These are phyloP conservation scores for Candida anutae DNA, from an alignment of 1,139 yeast species.

Conservation along the genomic window DNA sequence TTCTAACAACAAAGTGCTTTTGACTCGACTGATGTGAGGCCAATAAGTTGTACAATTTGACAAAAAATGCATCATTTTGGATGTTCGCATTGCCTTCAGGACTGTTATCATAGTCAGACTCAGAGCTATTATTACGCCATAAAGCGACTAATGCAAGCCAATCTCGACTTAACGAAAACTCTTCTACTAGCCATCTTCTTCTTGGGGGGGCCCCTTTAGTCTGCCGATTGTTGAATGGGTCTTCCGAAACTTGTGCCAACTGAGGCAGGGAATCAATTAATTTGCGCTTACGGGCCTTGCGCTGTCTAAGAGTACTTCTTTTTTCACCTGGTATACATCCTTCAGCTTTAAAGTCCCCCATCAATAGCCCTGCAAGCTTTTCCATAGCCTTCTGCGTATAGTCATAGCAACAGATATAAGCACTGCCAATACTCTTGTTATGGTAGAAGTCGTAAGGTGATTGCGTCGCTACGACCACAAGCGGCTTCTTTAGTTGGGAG, in stretches of 20 bases:
- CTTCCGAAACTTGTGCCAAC: background rate
- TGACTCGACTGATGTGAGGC: constrained; percentile 21
- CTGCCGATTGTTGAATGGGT: constrained; percentile 1
- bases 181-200: constrained; percentile 57
- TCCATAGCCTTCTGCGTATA: constrained; percentile 47
- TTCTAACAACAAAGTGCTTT: constrained; percentile 53
- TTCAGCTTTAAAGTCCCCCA: constrained; percentile 46
- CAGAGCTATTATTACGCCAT: constrained; percentile 23
- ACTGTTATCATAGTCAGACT: constrained; percentile 8
- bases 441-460: constrained; percentile 60
- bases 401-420: constrained; percentile 57
- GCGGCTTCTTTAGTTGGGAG: constrained; percentile 37
- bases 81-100: background rate
- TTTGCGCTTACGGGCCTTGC: constrained; percentile 9
- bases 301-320: constrained; percentile 20
- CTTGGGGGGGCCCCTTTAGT: constrained; percentile 19
- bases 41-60: constrained; percentile 25
- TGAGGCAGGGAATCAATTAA: background rate
- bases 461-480: constrained; percentile 54
- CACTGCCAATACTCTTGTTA: constrained; percentile 47
- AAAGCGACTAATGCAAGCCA: constrained; percentile 41
- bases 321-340: constrained; percentile 56
- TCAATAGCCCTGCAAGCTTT: constrained; percentile 43
- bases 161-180: constrained; percentile 45
- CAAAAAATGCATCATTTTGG: constrained; percentile 22